Evolutionary conservation across 139 green algal genomes (phyloP).

Genomic region (Mychonastes homosphaera): DNA sequence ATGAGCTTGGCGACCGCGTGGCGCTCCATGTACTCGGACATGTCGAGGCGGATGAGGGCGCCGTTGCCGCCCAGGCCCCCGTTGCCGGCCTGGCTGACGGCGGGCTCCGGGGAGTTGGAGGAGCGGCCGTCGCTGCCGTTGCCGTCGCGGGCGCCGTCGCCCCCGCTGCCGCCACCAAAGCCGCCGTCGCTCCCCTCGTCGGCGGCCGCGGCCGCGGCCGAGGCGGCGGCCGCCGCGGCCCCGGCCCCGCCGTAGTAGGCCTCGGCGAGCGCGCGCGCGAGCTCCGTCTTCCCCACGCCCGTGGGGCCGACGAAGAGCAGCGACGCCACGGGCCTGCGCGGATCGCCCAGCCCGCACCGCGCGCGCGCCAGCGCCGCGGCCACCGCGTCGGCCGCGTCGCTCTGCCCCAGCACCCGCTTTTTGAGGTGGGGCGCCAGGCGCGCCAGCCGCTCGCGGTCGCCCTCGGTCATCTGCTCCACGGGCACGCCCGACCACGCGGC

Average conservation of each 20-base stretch:
- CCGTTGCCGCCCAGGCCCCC: too few species aligned
- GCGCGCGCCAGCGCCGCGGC: slow-evolving; percentile 77
- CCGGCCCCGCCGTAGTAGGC: slow-evolving; percentile 52
- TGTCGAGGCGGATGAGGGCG: slow-evolving; percentile 86
- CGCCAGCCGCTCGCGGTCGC: slow-evolving; percentile 77
- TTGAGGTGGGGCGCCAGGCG: slow-evolving; percentile 43
- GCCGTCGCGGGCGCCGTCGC: too few species aligned
- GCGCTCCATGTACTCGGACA: slow-evolving; percentile 97
- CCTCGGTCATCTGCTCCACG: slow-evolving; percentile 63
- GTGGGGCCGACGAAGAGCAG: slow-evolving; percentile 98
- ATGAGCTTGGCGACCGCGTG: slow-evolving; percentile 77
- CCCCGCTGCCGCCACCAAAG: too few species aligned
- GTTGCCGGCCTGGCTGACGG: slow-evolving; percentile 56
- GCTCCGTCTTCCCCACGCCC: slow-evolving; percentile 97
- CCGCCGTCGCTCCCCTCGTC: too few species aligned
- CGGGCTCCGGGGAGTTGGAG: too few species aligned
- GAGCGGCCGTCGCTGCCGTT: too few species aligned
- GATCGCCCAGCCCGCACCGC: slow-evolving; percentile 74
- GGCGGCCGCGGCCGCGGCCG: too few species aligned
- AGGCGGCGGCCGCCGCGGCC: too few species aligned
- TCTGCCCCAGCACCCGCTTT: slow-evolving; percentile 57
- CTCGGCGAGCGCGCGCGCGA: slow-evolving; percentile 83
- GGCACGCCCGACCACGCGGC: slow-evolving; percentile 84
- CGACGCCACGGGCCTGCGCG: slow-evolving; percentile 79
- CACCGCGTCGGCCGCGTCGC: slow-evolving; percentile 81